Base-by-base conservation (phyloP, 2,329 filamentous ascomycete genomes). In the Fusarium napiforme region DNA sequence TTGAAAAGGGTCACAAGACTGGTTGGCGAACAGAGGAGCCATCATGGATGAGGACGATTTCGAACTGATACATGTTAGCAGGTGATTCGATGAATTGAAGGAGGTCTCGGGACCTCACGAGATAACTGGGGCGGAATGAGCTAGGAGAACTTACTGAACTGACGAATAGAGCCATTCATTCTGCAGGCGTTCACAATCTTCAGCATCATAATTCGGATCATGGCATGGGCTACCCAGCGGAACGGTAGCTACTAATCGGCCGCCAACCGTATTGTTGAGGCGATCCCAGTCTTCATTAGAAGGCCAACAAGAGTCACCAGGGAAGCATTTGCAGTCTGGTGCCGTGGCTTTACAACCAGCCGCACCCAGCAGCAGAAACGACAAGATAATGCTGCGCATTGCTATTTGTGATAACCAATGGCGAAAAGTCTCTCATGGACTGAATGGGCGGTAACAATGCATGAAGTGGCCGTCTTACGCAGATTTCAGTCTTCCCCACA, bases 301-400 rank as follows among this genome's bases (percentile, higher is more conserved):
- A 1, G 89, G 89, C 89, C 89, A 91, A 74, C 85, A 87, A 1
- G 72, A 23, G 49, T 90, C 87, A 15, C 83, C 84, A 1, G 88
- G 87, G 10, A 73, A 61, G 5, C 67, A 73, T 52, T 68, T 73
- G 32, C 71, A 73, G 14, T 23, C 23, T 19, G 5, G 15, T 23
- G 3, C 43, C 3, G 46, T 19, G 4, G 37, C 56, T 19, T 11
- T 43, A 32, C 43, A 49, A 23, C 23, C 16, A 19, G 15, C 23
- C n/a, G 64, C 40, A 14, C 49, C 0, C 2, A 72, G 40, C 37
- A 65, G n/a, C 7, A 75, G 45, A n/a, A 49, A 40, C n/a, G n/a
- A n/a, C n/a, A n/a, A n/a, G n/a, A n/a, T n/a, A n/a, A n/a, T n/a
- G n/a, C n/a, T n/a, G n/a, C n/a, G n/a, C n/a, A n/a, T n/a, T n/a